Base-by-base conservation (phyloP, 495 filamentous ascomycete species). In the Aspergillus nanangensis region DNA sequence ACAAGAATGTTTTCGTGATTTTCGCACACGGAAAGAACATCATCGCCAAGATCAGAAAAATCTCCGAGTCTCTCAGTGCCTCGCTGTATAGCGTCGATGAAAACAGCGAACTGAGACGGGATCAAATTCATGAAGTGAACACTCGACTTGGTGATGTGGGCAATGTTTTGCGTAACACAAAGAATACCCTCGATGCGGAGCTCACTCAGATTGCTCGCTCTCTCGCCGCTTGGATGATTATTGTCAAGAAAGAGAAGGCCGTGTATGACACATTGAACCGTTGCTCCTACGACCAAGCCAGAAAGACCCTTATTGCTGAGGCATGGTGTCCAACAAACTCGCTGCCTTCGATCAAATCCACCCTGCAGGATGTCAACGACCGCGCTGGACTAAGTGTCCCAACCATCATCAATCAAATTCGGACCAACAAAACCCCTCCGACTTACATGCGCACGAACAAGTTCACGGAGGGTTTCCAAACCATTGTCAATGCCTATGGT, bases 1-100 rank as follows among this genome's bases (percentile, higher is more conserved):
- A 83, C 67, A 99, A 99, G 83, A 99, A 95, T 57, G 93, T 97
- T 45, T 99, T 97, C 56, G 91, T 99, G 48, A 97, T 99, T 60
- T 99, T 99, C 60, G 92, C 94, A 20, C 94, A 99, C 54, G 93
- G 93, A 55, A 96, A 95, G 65, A 92, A 95, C 66, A 93, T 99
- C 57, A 82, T 99, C 52, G 86, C 90, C 49, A 97, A 97, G 79
- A 99, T 99, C 61, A 82, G 93, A 53, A 96, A 96, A 76, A 96
- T 99, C 43, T 95, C 91, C 10, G 93, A 99, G 69, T 96, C 90
- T 1, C 82, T 99, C 59, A 87, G 93, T 40, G 92, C 94, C 50
- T 87, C 93, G 60, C 72, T 96, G 39, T 99, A 99, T 72, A 88
- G 83, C 50, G 92, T 99, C 11, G 93, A 99, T 57, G 93, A 99